Conservation (phyloP, 2,329 filamentous ascomycete genomes). For the Fusarium piperis region DNA sequence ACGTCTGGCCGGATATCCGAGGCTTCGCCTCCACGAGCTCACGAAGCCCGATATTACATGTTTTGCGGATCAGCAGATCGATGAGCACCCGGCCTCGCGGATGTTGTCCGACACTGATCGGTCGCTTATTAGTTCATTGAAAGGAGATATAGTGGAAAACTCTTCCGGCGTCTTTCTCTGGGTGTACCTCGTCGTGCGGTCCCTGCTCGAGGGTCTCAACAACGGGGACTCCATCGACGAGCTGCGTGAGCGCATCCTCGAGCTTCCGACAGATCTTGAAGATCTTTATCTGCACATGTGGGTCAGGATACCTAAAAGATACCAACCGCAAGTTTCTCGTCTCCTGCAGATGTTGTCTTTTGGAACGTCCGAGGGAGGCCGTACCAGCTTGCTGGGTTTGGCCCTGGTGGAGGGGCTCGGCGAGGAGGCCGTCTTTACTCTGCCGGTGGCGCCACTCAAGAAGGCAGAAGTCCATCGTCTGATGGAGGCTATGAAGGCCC, state of each 20-base stretch:
- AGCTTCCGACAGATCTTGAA: not conserved
- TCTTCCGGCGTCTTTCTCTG: not conserved
- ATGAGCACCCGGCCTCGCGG: not conserved
- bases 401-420: not conserved
- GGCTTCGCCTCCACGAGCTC: not conserved
- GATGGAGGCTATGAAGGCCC: not conserved
- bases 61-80: not conserved
- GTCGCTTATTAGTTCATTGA: not conserved
- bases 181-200: not conserved
- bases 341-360: not conserved
- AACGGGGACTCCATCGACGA: not conserved
- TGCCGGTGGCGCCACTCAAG: not conserved
- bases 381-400: not conserved
- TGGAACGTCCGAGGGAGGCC: not conserved
- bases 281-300: not conserved
- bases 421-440: not conserved
- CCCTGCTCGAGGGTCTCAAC: not conserved
- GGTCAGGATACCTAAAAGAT: not conserved
- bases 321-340: not conserved
- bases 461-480: not conserved
- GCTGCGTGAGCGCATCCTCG: not conserved
- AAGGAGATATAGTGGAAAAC: not conserved
- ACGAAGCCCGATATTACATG: not conserved
- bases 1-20: not conserved
- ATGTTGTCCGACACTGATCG: not conserved